These are phyloP conservation scores for Viscum album DNA, from an alignment of 177 flowering plant genomes.

Conservation along the genomic window DNA sequence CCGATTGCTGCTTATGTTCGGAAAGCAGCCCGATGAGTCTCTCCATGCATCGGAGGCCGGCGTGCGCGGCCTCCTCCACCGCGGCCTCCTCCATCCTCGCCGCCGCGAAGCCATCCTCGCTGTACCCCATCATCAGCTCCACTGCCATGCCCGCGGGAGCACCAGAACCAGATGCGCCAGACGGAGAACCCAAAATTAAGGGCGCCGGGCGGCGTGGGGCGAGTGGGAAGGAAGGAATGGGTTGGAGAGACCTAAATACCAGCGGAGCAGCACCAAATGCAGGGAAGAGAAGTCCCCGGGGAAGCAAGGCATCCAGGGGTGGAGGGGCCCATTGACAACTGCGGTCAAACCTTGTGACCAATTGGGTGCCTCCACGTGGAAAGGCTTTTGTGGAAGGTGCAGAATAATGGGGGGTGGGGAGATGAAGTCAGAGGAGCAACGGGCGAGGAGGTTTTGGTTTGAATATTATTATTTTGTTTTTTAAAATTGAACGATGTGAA, in stretches of 20 bases:
- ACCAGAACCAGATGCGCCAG: not conserved
- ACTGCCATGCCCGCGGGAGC: conserved; percentile 31
- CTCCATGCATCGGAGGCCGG: conserved; percentile 49
- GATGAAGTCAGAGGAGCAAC: too few species aligned
- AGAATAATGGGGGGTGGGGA: too few species aligned
- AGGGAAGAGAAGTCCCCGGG: not conserved
- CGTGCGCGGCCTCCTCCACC: conserved; percentile 40
- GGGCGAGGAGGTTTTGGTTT: not conserved
- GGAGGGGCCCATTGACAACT: conserved; percentile 11
- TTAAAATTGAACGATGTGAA: too few species aligned
- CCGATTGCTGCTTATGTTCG: not conserved
- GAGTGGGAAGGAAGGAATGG: not conserved
- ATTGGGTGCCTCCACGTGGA: conserved; percentile 17
- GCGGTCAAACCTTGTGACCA: conserved; percentile 18
- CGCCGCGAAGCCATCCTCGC: conserved; percentile 14
- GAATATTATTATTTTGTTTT: not conserved
- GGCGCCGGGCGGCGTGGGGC: not conserved
- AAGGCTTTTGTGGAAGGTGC: not conserved
- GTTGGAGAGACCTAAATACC: not conserved
- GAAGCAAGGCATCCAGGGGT: not conserved
- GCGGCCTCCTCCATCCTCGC: conserved; percentile 29
- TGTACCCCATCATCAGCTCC: conserved; percentile 34
- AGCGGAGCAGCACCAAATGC: not conserved
- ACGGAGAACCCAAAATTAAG: not conserved
- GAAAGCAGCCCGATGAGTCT: conserved; percentile 28